phyloP scores from a whole-genome alignment of 2,329 filamentous ascomycete genomes.

The Fusarium cicatricum region DNA sequence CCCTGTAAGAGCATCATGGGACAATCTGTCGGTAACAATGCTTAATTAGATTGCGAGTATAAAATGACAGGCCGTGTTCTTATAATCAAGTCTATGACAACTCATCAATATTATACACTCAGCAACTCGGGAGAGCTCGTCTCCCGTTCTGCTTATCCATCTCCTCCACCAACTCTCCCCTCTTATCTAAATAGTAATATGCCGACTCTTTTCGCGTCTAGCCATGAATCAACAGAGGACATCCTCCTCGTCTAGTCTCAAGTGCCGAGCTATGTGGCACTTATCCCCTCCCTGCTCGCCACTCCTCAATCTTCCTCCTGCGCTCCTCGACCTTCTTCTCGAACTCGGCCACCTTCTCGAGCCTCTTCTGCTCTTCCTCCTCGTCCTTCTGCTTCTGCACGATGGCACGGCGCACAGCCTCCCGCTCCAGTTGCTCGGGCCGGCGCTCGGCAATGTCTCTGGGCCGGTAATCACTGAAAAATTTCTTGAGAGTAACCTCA shows the following conservation, averaged over 20 bases:
- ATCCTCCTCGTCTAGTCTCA: neutral
- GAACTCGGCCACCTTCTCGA: slow-evolving; percentile 66
- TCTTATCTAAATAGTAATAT: slow-evolving; percentile 18
- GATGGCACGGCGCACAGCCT: slow-evolving; percentile 68
- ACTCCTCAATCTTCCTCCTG: slow-evolving; percentile 57
- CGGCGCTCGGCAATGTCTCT: slow-evolving; percentile 91
- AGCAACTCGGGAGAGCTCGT: neutral
- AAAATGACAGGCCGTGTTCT: slow-evolving; percentile 18
- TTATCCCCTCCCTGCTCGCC: slow-evolving; percentile 48
- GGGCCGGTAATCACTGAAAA: slow-evolving; percentile 91
- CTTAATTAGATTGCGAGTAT: neutral
- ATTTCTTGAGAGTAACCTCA: slow-evolving; percentile 82
- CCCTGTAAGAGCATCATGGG: no score
- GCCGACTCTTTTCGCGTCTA: slow-evolving; percentile 14
- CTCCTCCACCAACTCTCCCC: neutral
- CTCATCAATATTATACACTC: slow-evolving; percentile 27
- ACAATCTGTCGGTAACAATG: no score
- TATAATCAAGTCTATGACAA: slow-evolving; percentile 31
- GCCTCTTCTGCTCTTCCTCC: slow-evolving; percentile 62
- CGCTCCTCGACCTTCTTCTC: slow-evolving; percentile 65
- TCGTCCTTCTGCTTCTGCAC: slow-evolving; percentile 54
- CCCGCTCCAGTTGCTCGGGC: slow-evolving; percentile 83
- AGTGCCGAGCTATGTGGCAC: neutral
- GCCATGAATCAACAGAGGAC: slow-evolving; percentile 17
- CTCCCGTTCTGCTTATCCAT: neutral